Evolutionary conservation across 1,284 basidiomycete species (phyloP).

Genomic region (Fistulinella staudtii): DNA sequence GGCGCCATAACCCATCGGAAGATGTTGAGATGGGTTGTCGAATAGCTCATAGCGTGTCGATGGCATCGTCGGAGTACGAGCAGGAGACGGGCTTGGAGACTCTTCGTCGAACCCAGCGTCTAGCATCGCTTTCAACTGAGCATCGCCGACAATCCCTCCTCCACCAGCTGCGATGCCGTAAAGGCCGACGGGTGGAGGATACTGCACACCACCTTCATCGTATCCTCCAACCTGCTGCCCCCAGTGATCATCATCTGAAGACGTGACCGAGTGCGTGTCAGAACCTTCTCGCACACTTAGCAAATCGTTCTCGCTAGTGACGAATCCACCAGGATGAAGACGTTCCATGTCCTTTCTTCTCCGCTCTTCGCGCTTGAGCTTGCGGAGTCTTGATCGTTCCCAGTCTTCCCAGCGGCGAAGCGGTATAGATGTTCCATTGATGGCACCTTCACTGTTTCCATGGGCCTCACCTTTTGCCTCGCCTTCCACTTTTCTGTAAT

Average conservation of each 20-base stretch:
- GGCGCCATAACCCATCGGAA: slow-evolving; percentile 52
- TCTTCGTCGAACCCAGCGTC: slow-evolving; percentile 75
- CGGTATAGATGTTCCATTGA: slow-evolving; percentile 68
- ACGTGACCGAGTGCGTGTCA: slow-evolving; percentile 73
- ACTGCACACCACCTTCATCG: slow-evolving; percentile 78
- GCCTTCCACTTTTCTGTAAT: slow-evolving; percentile 84
- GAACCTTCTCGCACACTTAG: slow-evolving; percentile 60
- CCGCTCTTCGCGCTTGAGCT: slow-evolving; percentile 86
- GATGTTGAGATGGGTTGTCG: slow-evolving; percentile 46
- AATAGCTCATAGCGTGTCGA: slow-evolving; percentile 58
- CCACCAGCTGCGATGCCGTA: slow-evolving; percentile 40
- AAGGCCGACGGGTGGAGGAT: slow-evolving; percentile 78
- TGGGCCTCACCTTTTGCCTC: slow-evolving; percentile 78
- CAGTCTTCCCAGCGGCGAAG: slow-evolving; percentile 98
- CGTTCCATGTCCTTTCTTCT: slow-evolving; percentile 78
- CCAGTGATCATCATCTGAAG: slow-evolving; percentile 94
- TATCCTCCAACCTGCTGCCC: slow-evolving; percentile 82
- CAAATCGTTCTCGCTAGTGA: slow-evolving; percentile 56
- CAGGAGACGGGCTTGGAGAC: slow-evolving; percentile 38
- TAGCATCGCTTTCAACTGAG: slow-evolving; percentile 85
- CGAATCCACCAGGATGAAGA: slow-evolving; percentile 63
- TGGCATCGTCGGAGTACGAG: slow-evolving; percentile 35
- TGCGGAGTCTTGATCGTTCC: slow-evolving; percentile 95
- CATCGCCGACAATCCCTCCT: slow-evolving; percentile 60
- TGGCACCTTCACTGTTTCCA: slow-evolving; percentile 59